Evolutionary conservation across 202 grass and related monocot genomes (phyloP), one percentile per base, ranked within the genome.

Genomic region (Zizania palustris): DNA sequence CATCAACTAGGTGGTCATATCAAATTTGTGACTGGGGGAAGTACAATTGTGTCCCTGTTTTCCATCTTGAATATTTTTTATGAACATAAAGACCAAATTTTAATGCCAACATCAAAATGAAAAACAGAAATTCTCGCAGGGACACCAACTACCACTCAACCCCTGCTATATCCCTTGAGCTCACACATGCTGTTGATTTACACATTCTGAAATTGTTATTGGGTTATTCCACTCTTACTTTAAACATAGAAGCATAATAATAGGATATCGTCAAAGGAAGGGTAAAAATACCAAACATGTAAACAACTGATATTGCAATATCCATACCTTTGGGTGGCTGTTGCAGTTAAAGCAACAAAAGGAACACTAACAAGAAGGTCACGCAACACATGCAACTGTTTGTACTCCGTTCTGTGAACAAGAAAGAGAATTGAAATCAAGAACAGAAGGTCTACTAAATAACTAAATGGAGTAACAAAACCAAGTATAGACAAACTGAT

Each of bases 341-440:
- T 97, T 44, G 94, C 94, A 72, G 94, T 97, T 82, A 97, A 88
- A 53, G 94, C 94, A 79, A 94, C 73, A 72, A 97, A 97, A 80
- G 94, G 94, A 65, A 94, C 89, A 86, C 80, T 79, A 49, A 72
- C 57, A 84, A 97, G 91, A 84, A 78, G 22, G 21, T 79, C 82
- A 20, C 89, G 91, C 63, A 97, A 85, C 60, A 7, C 55, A 90
- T 97, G 85, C 80, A 94, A 82, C 65, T 92, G 73, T 74, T 97
- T 97, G 80, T 94, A 97, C 76, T 90, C 87, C 44, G 81, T 77
- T 74, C 91, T 97, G 91, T 73, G 71, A 34, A 79, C 49, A 74
- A 60, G 15, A 86, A 16, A 46, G 68, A 71, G 40, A 69, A 82
- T 18, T 41, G 21, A 21, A 12, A 81, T 44, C 37, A 37, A 65